Base-by-base conservation (phyloP, 352 stramenopile species). In the Pythium sp. region DNA sequence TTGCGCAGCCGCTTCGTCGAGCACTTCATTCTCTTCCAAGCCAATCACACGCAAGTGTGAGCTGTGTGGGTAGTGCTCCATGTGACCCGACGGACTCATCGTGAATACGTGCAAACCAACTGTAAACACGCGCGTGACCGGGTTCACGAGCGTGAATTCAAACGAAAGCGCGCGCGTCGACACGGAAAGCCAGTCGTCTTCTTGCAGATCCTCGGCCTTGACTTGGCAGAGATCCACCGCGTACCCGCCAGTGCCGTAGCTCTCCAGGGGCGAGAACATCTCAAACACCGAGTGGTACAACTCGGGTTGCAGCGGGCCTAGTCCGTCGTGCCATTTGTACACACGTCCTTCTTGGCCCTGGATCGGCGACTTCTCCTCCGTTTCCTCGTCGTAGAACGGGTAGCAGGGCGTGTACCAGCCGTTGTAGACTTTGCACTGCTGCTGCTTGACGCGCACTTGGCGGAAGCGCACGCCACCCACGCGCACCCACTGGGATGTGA, bases 141-240 rank as follows among this genome's bases (percentile, higher is more conserved):
- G 90, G 59, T 97, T 97, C 57, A 96, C 74, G 38, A 97, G 73
- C 62, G 87, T 91, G 57, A 97, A 97, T 65, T 94, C 85, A 64
- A 97, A 79, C 43, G 88, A 84, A 11, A 90, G 81, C 30, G 89
- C 86, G n/a, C 90, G 87, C 28, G 90, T 96, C 7, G 88, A 72
- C 26, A 92, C 76, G 0, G 87, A 89, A 24, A 97, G 75, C 76
- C 84, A 96, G 15, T 82, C 71, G 69, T 96, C 88, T 30, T 75
- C 71, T 41, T 88, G 77, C 32, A 97, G 65, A 22, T 91, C 82
- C 1, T 83, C 75, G 5, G 90, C 77, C 24, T 84, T 72, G 32
- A 81, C 64, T 34, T 86, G 65, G 49, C 88, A 94, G 43, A 96
- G 41, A 73, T 96, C 85, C 26, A 96, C 83, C 2, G 75, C 76